phyloP scores from a whole-genome alignment of 352 stramenopile species.

The Thalassiosira oceanica region DNA sequence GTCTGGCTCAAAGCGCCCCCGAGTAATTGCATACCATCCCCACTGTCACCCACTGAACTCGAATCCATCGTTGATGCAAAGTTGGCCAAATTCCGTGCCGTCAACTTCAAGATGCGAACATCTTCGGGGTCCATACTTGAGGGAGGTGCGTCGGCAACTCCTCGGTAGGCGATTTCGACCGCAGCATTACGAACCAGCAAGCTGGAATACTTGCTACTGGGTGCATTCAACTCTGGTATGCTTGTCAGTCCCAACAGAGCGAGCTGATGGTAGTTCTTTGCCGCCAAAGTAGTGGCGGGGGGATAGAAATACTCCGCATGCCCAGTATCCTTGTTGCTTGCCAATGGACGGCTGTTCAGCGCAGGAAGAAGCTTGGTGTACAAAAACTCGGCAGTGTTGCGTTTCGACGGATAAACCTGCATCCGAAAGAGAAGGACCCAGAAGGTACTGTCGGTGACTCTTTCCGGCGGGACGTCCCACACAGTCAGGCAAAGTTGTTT shows the following conservation, averaged over 20 bases:
- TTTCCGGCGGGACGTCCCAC: conserved; percentile 72
- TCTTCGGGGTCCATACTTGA: conserved; percentile 81
- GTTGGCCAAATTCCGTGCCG: conserved; percentile 76
- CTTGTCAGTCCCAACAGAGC: conserved; percentile 70
- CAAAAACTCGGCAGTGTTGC: conserved; percentile 73
- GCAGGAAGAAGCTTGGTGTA: conserved; percentile 79
- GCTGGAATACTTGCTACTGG: conserved; percentile 57
- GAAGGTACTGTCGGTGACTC: conserved; percentile 78
- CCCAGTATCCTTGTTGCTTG: conserved; percentile 71
- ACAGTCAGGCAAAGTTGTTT: conserved; percentile 79
- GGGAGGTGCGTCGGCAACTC: conserved; percentile 63
- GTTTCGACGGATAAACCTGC: conserved; percentile 80
- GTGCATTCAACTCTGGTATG: conserved; percentile 51
- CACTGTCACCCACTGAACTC: conserved; percentile 23
- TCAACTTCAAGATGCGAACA: conserved; percentile 77
- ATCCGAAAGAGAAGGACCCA: conserved; percentile 82
- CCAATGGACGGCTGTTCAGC: conserved; percentile 71
- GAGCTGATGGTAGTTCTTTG: conserved; percentile 68
- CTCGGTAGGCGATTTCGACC: conserved; percentile 70
- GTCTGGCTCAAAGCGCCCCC: conserved; percentile 62
- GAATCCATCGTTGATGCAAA: conserved; percentile 74
- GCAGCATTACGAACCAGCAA: conserved; percentile 75
- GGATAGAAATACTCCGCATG: conserved; percentile 74
- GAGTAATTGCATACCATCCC: conserved; percentile 53
- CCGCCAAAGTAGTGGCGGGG: conserved; percentile 51